Percentiles rank a stretch among this genome's conserved stretches.
These are phyloP conservation scores for Murraya koenigii DNA, from an alignment of 345 rosid species.

Conservation along the genomic window DNA sequence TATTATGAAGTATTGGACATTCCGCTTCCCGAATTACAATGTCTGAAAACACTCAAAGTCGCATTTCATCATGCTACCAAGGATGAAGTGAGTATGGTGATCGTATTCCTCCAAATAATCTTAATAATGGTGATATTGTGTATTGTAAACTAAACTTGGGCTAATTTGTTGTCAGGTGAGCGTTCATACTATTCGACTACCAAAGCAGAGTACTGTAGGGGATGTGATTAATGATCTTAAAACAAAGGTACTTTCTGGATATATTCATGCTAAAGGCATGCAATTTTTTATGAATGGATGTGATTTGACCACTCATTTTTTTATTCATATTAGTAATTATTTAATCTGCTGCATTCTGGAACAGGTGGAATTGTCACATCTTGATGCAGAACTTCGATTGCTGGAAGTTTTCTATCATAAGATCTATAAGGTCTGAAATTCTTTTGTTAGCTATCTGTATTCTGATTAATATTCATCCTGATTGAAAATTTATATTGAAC, in stretches of 20 bases:
- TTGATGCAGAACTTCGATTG: slow-evolving; percentile 86
- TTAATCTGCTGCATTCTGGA: slow-evolving; percentile 18
- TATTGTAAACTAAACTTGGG: slow-evolving; percentile 16
- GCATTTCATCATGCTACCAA: slow-evolving; percentile 76
- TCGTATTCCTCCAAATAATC: slow-evolving; percentile 2
- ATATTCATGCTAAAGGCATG: neutral
- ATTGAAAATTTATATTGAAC: neutral
- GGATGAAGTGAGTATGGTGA: slow-evolving; percentile 65
- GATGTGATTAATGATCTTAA: slow-evolving; percentile 90
- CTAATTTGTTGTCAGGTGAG: slow-evolving; percentile 54
- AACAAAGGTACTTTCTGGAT: slow-evolving; percentile 57
- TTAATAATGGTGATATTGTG: slow-evolving; percentile 1
- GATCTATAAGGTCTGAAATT: slow-evolving; percentile 72
- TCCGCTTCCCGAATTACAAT: slow-evolving; percentile 95
- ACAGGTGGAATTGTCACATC: slow-evolving; percentile 92
- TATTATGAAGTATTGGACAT: slow-evolving; percentile 94
- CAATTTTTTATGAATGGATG: slow-evolving; percentile 8
- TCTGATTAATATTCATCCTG: neutral
- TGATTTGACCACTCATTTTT: neutral
- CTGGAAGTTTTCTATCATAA: slow-evolving; percentile 93
- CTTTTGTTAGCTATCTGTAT: neutral
- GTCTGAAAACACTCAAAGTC: slow-evolving; percentile 82
- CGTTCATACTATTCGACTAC: slow-evolving; percentile 81
- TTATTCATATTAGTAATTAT: slow-evolving; percentile 7
- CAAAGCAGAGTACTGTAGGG: slow-evolving; percentile 88